Percentiles rank a stretch among this genome's conserved stretches.
phyloP scores from a whole-genome alignment of 352 stramenopile genomes.

The Pythium brassicae region DNA sequence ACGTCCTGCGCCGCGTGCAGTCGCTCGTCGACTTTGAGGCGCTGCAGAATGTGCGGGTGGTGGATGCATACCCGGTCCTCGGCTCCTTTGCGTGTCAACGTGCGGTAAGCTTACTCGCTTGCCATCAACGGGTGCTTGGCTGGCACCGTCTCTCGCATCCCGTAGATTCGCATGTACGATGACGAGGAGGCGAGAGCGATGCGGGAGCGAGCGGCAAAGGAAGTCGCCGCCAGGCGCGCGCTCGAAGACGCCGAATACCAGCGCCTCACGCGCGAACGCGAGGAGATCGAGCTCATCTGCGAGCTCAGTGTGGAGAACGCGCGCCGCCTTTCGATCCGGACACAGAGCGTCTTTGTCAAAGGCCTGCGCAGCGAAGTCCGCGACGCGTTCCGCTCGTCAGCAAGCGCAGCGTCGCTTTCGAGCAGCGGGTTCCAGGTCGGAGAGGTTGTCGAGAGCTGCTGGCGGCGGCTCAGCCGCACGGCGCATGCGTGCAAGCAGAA shows the following conservation, averaged over 20 bases:
- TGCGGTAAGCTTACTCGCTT: too few species aligned
- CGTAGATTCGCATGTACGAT: slow-evolving; percentile 56
- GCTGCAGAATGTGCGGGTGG: slow-evolving; percentile 26
- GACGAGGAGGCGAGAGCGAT: slow-evolving; percentile 41
- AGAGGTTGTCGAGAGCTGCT: slow-evolving; percentile 49
- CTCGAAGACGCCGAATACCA: slow-evolving; percentile 43
- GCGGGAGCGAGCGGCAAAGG: slow-evolving; percentile 34
- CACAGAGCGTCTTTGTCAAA: slow-evolving; percentile 40
- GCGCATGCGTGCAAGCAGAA: slow-evolving; percentile 31
- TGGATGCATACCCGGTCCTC: neutral
- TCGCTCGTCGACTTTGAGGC: slow-evolving; percentile 34
- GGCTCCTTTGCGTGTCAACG: too few species aligned
- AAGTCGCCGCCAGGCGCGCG: slow-evolving; percentile 39
- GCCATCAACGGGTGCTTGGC: neutral
- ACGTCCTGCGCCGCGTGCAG: slow-evolving; percentile 38
- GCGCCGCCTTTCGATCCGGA: slow-evolving; percentile 29
- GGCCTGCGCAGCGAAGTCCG: slow-evolving; percentile 32
- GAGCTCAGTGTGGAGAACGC: slow-evolving; percentile 38
- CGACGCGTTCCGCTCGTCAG: slow-evolving; percentile 23
- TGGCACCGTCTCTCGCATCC: too few species aligned
- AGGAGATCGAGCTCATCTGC: slow-evolving; percentile 30
- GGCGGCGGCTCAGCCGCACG: slow-evolving; percentile 27
- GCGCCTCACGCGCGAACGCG: slow-evolving; percentile 16
- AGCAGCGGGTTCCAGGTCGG: slow-evolving; percentile 19
- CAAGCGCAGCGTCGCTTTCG: neutral